phyloP scores from a whole-genome alignment of 2,329 filamentous ascomycete species.

The Coleophoma cylindrospora region DNA sequence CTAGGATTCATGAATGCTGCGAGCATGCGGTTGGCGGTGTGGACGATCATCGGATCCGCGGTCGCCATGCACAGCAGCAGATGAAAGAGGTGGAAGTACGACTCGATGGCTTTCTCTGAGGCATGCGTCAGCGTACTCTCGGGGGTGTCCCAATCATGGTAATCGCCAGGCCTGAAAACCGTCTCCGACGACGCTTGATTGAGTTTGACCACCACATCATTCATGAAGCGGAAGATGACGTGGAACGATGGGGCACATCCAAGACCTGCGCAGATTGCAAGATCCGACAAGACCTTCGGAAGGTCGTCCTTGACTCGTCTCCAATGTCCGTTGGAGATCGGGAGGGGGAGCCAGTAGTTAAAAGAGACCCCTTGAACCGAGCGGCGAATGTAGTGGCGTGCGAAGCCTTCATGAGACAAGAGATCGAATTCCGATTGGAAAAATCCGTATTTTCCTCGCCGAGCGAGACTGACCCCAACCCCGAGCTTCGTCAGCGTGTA shows the following conservation, averaged over 20 bases:
- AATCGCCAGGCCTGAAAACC: conserved; percentile 3
- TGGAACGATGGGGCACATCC: conserved; percentile 21
- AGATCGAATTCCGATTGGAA: conserved; percentile 45
- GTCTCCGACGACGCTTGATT: conserved; percentile 27
- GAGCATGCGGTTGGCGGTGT: conserved; percentile 34
- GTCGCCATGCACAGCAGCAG: conserved; percentile 42
- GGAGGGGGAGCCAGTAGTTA: conserved; percentile 39
- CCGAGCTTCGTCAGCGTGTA: conserved; percentile 35
- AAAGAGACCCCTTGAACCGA: conserved; percentile 39
- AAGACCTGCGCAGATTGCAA: conserved; percentile 22
- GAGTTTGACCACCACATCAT: conserved; percentile 42
- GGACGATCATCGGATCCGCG: conserved; percentile 29
- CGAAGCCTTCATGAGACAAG: conserved; percentile 36
- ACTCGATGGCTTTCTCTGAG: conserved; percentile 47
- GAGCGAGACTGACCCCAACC: conserved; percentile 32
- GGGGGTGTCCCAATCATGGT: conserved; percentile 1
- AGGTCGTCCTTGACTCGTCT: conserved; percentile 25
- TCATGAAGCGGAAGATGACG: conserved; percentile 44
- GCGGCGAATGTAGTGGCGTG: conserved; percentile 26
- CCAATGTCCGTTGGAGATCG: conserved; percentile 42
- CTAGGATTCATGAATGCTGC: conserved; percentile 31
- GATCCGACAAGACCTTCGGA: conserved; percentile 16
- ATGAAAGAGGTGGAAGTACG: conserved; percentile 47
- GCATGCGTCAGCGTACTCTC: conserved; percentile 39
- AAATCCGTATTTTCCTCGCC: conserved; percentile 14